Conservation (phyloP, 192 early-diverging fungal species). For the Gamsiella multidivaricata region DNA sequence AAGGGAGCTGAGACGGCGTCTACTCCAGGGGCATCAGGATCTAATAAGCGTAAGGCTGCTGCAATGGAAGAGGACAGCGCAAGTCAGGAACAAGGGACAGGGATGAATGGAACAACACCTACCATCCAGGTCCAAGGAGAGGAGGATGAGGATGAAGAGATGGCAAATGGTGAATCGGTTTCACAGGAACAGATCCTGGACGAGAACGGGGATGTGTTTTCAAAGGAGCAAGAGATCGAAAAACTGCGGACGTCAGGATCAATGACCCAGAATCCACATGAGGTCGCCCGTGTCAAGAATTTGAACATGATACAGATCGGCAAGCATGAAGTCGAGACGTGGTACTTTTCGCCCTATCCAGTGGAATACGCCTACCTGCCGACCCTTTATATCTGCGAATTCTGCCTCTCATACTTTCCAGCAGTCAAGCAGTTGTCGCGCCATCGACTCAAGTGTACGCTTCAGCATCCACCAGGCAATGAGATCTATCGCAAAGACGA, state of each 20-base stretch:
- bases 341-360: conserved; percentile 99
- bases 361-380: conserved; percentile 82
- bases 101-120: neutral
- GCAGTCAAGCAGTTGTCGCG: conserved; percentile 79
- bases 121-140: conserved; percentile 15
- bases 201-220: conserved; percentile 64
- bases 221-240: conserved; percentile 96
- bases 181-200: conserved; percentile 4
- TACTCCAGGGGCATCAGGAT: conserved; percentile 47
- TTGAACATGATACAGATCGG: conserved; percentile 94
- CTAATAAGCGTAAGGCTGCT: conserved; percentile 53
- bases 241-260: conserved; percentile 92
- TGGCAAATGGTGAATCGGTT: conserved; percentile 18
- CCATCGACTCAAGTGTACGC: conserved; percentile 87
- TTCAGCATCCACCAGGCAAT: conserved; percentile 98
- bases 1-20: conserved; percentile 56
- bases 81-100: conserved; percentile 22
- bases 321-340: conserved; percentile 90
- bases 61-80: conserved; percentile 35
- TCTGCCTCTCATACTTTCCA: conserved; percentile 89
- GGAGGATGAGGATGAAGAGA: conserved; percentile 40
- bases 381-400: conserved; percentile 95
- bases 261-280: conserved; percentile 97
- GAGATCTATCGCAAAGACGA: conserved; percentile 96
- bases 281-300: conserved; percentile 95